Base-by-base conservation (phyloP, 2,329 filamentous ascomycete genomes). In the Furcasterigmium furcatum region DNA sequence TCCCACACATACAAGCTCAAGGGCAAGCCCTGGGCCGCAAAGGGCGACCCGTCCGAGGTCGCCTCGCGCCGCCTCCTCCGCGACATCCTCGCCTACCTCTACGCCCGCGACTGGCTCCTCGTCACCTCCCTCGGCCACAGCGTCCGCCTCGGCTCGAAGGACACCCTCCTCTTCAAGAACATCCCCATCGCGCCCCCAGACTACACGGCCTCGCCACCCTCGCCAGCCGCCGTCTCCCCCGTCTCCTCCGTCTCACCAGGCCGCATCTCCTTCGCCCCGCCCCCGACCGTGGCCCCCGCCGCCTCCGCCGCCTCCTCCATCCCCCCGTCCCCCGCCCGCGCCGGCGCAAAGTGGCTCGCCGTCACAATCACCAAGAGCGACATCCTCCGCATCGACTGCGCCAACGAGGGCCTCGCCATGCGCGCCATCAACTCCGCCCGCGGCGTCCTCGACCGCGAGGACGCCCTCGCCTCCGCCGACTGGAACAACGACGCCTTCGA, bases 1-100 rank as follows among this genome's bases (percentile, higher is more conserved):
- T 42, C 51, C 22, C 52, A 54, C 50, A 48, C 58, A 40, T 59
- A 48, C 47, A 47, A 50, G 20, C 38, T 57, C 14, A 54, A 48
- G 36, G 55, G 52, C 21, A 30, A 29, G 4, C 55, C 52, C 12
- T 58, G 53, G 46, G 52, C 49, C 25, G 24, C 45, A 22, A 45
- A 29, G 25, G 46, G 48, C 39, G 47, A 32, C 25, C 29, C 41
- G 25, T 45, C 53, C 20, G 38, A 43, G 18, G 47, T 55, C 21
- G 51, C 44, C 38, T 46, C 48, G 18, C 46, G 54, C 18, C 48
- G 52, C 9, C 49, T 58, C 16, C 34, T 58, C 16, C 52, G 56
- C 9, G 48, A 54, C 38, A 41, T 58, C 9, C 43, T 59, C 10
- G 52, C 47, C n/a, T 50, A 49, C 32, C 46, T 58, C 13, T 45